phyloP scores from a whole-genome alignment of 2,329 filamentous ascomycete genomes.

The Pleomassaria siparia region DNA sequence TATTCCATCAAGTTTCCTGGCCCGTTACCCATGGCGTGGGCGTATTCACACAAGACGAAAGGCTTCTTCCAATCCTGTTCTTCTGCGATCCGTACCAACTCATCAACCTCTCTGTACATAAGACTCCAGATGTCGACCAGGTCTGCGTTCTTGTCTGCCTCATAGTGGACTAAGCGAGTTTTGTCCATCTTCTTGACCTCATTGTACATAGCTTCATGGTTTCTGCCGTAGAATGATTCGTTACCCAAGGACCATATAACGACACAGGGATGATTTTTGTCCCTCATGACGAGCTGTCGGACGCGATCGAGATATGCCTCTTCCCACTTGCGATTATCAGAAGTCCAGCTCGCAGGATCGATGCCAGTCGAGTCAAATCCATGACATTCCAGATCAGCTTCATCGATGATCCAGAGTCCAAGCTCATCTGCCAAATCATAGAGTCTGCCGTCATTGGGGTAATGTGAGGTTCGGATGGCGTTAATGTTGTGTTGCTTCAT shows the following conservation, averaged over 20 bases:
- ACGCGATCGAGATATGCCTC: constrained; percentile 66
- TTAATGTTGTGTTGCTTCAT: constrained; percentile 72
- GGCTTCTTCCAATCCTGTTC: constrained; percentile 47
- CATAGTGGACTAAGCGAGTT: constrained; percentile 62
- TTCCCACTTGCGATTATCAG: constrained; percentile 59
- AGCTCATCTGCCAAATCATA: constrained; percentile 63
- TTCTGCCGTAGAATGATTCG: constrained; percentile 67
- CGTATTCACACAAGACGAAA: constrained; percentile 54
- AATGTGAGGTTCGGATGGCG: constrained; percentile 64
- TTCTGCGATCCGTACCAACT: constrained; percentile 46
- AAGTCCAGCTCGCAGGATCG: constrained; percentile 45
- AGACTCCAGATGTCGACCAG: constrained; percentile 63
- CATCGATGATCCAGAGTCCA: constrained; percentile 61
- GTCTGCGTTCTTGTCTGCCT: constrained; percentile 59
- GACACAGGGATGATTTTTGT: constrained; percentile 67
- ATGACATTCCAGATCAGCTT: constrained; percentile 48
- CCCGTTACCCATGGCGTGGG: constrained; percentile 68
- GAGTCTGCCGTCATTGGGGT: constrained; percentile 60
- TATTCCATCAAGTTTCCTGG: constrained; percentile 68
- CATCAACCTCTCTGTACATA: constrained; percentile 59
- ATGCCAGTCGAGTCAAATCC: constrained; percentile 52
- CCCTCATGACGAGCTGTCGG: constrained; percentile 60
- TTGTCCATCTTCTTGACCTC: constrained; percentile 57
- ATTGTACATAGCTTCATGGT: constrained; percentile 65
- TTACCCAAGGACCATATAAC: constrained; percentile 72